A percentile compares a stretch with the other conserved stretches of the same genome.
These are phyloP conservation scores for Phaffomyces antillensis DNA, from an alignment of 805 yeast species.

Conservation along the genomic window DNA sequence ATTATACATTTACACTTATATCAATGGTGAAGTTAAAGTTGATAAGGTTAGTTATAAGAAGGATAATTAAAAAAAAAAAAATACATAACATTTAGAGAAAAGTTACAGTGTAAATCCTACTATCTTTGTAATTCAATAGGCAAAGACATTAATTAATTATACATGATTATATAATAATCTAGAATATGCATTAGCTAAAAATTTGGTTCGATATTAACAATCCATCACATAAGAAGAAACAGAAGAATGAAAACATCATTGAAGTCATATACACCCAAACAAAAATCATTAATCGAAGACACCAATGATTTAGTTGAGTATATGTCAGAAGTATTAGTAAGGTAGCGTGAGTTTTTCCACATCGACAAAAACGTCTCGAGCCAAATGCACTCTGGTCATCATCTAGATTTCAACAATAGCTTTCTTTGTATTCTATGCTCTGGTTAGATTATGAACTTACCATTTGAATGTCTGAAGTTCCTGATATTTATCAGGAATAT, in stretches of 20 bases:
- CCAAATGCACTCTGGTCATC: constrained; percentile 87
- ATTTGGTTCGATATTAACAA: neutral
- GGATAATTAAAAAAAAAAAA: constrained; percentile 21
- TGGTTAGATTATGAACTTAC: neutral
- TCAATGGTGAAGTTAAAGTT: constrained; percentile 80
- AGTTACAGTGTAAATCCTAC: too few species aligned
- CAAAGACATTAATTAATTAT: neutral
- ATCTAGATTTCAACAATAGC: neutral
- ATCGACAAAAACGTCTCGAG: constrained; percentile 91
- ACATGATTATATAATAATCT: neutral
- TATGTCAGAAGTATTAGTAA: constrained; percentile 56
- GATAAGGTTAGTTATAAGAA: constrained; percentile 74
- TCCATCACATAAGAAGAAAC: neutral
- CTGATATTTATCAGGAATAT: too few species aligned
- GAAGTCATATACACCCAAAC: too few species aligned
- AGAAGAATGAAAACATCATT: neutral
- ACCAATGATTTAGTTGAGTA: neutral
- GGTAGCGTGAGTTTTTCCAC: constrained; percentile 99
- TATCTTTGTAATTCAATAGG: too few species aligned
- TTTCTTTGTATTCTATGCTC: neutral
- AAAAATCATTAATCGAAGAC: neutral
- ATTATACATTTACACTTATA: constrained; percentile 74
- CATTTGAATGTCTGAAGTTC: too few species aligned
- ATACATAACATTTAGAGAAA: too few species aligned
- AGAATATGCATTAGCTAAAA: constrained; percentile 9